Evolutionary conservation across 2,329 filamentous ascomycete species (phyloP), one percentile per base, ranked within the genome.

Genomic region (Ceratocystis lukuohia): DNA sequence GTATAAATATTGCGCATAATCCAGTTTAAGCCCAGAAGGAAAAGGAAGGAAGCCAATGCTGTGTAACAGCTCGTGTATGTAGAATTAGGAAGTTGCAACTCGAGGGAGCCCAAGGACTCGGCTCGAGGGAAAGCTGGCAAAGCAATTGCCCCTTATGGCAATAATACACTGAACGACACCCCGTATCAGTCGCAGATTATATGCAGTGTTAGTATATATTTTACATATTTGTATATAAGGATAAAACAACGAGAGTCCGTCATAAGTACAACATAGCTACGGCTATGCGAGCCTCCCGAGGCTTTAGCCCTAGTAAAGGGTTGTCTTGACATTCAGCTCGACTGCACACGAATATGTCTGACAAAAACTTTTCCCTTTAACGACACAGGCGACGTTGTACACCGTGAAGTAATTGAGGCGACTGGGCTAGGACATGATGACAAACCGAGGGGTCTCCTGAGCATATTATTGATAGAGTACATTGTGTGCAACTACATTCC

Each of bases 51-150:
- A 10, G 2, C 37, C 20, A 53, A 50, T 28, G 53, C 53, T 59
- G 53, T 59, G 53, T 59, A 59, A 59, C 53, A 33, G 28, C 28
- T 59, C 28, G 28, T 59, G 48, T 53, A 53, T 53, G 48, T 53
- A 33, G 53, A 59, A 59, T 57, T n/a, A 33, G 28, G 53, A 59
- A 59, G 28, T 20, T 22, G 53, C 53, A 17, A 10, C 25, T n/a
- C 25, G 53, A 59, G 28, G 28, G 28, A 59, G 53, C 22, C 53
- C 28, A n/a, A 37, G 53, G 53, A 59, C 53, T 59, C 28, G 53
- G 28, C 17, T 33, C 53, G 15, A 37, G 28, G 37, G 53, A 33
- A n/a, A 33, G 28, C 28, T 59, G 28, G 28, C 28, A 59, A 8
- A 30, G 53, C 22, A 59, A 33, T 59, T 59, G 28, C 53, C 53